phyloP scores from a whole-genome alignment of 1,284 basidiomycete genomes.

The Pterulicium gracile region DNA sequence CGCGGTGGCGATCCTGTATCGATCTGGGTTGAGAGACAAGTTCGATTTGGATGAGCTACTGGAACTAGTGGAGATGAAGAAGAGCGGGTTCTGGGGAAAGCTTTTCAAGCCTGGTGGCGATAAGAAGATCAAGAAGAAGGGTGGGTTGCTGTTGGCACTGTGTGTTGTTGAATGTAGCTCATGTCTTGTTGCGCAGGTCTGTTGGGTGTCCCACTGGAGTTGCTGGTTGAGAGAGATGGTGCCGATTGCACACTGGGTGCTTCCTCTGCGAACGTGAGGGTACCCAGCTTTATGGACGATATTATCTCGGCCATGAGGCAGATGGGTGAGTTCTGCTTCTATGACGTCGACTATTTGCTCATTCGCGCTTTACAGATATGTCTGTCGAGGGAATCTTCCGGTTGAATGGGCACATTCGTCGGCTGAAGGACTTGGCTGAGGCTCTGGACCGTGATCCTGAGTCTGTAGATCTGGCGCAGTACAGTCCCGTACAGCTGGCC shows the following conservation, averaged over 20 bases:
- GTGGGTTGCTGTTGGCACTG: slow-evolving; percentile 39
- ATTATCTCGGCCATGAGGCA: slow-evolving; percentile 97
- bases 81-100: slow-evolving; percentile 95
- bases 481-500: slow-evolving; percentile 96
- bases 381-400: slow-evolving; percentile 98
- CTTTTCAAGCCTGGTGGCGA: slow-evolving; percentile 76
- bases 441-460: slow-evolving; percentile 88
- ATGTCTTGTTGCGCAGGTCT: slow-evolving; percentile 37
- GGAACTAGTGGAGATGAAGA: slow-evolving; percentile 89
- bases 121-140: slow-evolving; percentile 89
- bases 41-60: slow-evolving; percentile 89
- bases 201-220: slow-evolving; percentile 89
- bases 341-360: slow-evolving; percentile 4
- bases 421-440: slow-evolving; percentile 85
- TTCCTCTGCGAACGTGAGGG: slow-evolving; percentile 74
- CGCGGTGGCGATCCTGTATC: slow-evolving; percentile 74
- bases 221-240: slow-evolving; percentile 91
- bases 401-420: slow-evolving; percentile 95
- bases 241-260: slow-evolving; percentile 89
- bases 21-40: slow-evolving; percentile 70
- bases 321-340: slow-evolving; percentile 67
- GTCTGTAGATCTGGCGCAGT: slow-evolving; percentile 84
- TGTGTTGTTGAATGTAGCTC: slow-evolving; percentile 3
- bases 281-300: slow-evolving; percentile 97
- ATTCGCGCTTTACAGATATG: slow-evolving; percentile 60